Base-by-base conservation (phyloP, 306 rosid species). In the Inga oerstediana region DNA sequence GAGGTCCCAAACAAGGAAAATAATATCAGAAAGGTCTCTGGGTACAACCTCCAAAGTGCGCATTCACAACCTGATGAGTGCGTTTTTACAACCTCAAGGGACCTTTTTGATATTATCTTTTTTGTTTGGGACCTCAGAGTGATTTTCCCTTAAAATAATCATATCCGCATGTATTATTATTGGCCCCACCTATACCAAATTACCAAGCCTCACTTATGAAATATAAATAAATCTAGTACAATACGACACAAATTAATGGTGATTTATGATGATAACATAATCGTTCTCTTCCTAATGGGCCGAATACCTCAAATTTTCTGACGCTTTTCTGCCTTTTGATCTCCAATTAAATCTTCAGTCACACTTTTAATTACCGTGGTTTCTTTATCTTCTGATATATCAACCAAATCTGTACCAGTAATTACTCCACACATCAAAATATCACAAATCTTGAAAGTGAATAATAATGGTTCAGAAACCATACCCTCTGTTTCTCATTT, bases 201-300 rank as follows among this genome's bases (percentile, higher is more conserved):
- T 73, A 41, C 48, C 51, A 79, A 44, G 34, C 16, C 46, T 79
- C 72, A 52, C 56, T 35, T 15, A 7, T 30, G 65, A 76, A 61
- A 61, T 24, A 59, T 71, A 45, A 79, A 51, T 37, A 72, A 66
- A 70, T 35, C 59, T 51, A 39, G 32, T 49, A 73, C 76, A 84
- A 30, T 74, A n/a, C 22, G 43, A 48, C 72, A 43, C 41, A 67
- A 24, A 24, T 16, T 32, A 32, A 32, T 32, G 34, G 37, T 39
- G 14, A 43, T 44, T 73, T 24, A 24, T 48, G 27, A 58, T 32
- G 49, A 64, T 27, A 58, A 34, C 44, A 58, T 58, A 34, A 20
- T 65, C 27, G 69, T 8, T 59, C 74, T 43, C 78, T 22, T 74
- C 80, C 44, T 44, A 69, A 58, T 74, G 51, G 44, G 10, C 45